Percentiles rank a stretch among this genome's conserved stretches.
Conservation (phyloP, 2,329 filamentous ascomycete species). For the Amauroascus verrucosus region DNA sequence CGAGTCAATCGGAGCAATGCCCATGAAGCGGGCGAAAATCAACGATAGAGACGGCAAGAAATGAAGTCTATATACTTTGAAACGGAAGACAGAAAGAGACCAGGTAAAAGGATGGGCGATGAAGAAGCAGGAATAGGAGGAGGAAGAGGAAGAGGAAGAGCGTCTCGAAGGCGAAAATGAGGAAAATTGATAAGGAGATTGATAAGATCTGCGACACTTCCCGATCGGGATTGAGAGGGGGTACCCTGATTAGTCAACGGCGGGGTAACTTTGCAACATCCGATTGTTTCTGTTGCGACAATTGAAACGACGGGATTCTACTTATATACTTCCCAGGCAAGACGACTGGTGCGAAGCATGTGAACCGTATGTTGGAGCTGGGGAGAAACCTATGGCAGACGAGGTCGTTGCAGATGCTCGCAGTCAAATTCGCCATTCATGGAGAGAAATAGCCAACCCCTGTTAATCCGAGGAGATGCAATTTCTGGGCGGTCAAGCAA, state of each 20-base stretch:
- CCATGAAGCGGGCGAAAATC: neutral
- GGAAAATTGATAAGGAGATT: conserved; percentile 4
- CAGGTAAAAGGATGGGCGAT: neutral
- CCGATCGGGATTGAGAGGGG: conserved; percentile 4
- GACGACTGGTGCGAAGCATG: neutral
- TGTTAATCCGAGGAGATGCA: conserved; percentile 5
- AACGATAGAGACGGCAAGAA: neutral
- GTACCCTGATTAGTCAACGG: conserved; percentile 11
- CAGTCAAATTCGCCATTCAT: neutral
- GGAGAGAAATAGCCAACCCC: neutral
- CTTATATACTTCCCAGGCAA: neutral
- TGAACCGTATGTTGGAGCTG: neutral
- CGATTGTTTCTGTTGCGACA: neutral
- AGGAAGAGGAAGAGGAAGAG: neutral
- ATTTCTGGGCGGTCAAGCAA: neutral
- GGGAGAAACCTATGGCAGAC: neutral
- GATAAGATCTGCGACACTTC: conserved; percentile 11
- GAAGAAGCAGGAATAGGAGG: neutral
- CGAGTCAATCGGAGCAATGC: neutral
- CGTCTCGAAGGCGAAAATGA: neutral
- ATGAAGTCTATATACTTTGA: neutral
- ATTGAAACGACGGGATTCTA: neutral
- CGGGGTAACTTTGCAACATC: conserved; percentile 4
- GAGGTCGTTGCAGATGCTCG: too few relatives aligned
- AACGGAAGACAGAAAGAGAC: neutral